Percentiles rank a stretch among this genome's conserved stretches.
These are phyloP conservation scores for Porphyrellus cyaneotinctus DNA, from an alignment of 768 basidiomycete genomes.

Conservation along the genomic window DNA sequence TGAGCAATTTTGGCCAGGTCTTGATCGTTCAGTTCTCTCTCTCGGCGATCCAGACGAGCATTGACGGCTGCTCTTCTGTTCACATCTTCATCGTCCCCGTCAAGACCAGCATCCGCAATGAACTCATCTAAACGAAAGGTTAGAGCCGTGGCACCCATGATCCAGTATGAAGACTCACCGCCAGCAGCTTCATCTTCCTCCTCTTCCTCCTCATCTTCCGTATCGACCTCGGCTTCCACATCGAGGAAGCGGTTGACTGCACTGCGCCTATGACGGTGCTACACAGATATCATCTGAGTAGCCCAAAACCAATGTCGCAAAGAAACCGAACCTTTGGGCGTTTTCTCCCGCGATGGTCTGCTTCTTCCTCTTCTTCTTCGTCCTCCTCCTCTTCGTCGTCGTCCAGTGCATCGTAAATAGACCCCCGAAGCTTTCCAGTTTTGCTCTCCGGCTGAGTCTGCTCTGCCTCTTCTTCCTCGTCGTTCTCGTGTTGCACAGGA, in stretches of 20 bases:
- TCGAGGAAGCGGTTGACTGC: constrained; percentile 84
- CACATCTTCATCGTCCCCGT: constrained; percentile 61
- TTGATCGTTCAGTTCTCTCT: constrained; percentile 69
- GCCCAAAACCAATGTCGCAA: neutral
- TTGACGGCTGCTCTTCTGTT: constrained; percentile 53
- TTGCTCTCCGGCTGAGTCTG: constrained; percentile 16
- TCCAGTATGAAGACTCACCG: constrained; percentile 32
- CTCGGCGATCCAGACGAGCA: constrained; percentile 65
- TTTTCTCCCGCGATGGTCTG: constrained; percentile 46
- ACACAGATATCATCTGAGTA: constrained; percentile 4
- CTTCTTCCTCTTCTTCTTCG: constrained; percentile 54
- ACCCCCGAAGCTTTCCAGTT: constrained; percentile 26
- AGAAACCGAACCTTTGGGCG: constrained; percentile 51
- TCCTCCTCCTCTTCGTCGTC: constrained; percentile 44
- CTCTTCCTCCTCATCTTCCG: constrained; percentile 94
- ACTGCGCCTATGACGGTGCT: constrained; percentile 65
- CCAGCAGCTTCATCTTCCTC: constrained; percentile 73
- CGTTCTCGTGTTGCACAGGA: constrained; percentile 31
- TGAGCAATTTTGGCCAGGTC: constrained; percentile 84
- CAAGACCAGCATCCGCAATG: constrained; percentile 56
- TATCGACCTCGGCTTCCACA: constrained; percentile 93
- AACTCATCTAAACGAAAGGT: constrained; percentile 52
- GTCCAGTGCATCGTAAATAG: constrained; percentile 36
- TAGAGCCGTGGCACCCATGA: constrained; percentile 2
- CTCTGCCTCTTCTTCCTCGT: constrained; percentile 39